Percentiles rank a stretch among this genome's conserved stretches.
Evolutionary conservation across 2,329 filamentous ascomycete genomes (phyloP).

Genomic region (Trichothecium sympodiale): DNA sequence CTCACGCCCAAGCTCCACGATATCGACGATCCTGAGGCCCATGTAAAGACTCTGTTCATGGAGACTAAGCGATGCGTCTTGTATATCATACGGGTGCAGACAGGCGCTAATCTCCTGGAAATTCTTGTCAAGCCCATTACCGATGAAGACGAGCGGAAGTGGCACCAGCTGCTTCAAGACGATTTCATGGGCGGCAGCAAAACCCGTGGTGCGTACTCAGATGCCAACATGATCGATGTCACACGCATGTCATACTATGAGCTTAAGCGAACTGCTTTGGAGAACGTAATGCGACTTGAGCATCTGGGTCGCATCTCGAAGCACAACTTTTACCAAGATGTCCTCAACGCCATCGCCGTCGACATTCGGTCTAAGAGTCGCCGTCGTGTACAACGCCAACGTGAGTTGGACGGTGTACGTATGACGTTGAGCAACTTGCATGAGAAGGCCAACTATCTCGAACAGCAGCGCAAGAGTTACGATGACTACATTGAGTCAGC

Average conservation of each 20-base stretch:
- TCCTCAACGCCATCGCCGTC: slow-evolving; percentile 92
- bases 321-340: slow-evolving; percentile 89
- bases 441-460: slow-evolving; percentile 83
- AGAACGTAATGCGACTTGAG: slow-evolving; percentile 88
- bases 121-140: slow-evolving; percentile 86
- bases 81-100: slow-evolving; percentile 96
- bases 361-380: slow-evolving; percentile 97
- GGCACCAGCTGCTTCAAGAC: slow-evolving; percentile 69
- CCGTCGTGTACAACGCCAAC: slow-evolving; percentile 78
- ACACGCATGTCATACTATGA: slow-evolving; percentile 83
- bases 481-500: slow-evolving; percentile 99
- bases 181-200: slow-evolving; percentile 60
- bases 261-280: slow-evolving; percentile 82
- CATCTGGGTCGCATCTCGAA: slow-evolving; percentile 78
- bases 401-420: slow-evolving; percentile 76
- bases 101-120: slow-evolving; percentile 82
- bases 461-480: slow-evolving; percentile 92
- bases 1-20: slow-evolving; percentile 84
- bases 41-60: slow-evolving; percentile 89
- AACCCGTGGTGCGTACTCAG: slow-evolving; percentile 79
- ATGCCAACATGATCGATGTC: slow-evolving; percentile 78
- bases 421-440: slow-evolving; percentile 65
- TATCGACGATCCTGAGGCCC: slow-evolving; percentile 83
- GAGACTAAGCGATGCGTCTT: slow-evolving; percentile 95
- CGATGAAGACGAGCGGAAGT: slow-evolving; percentile 79